A percentile compares a stretch with the other conserved stretches of the same genome.
phyloP scores from a whole-genome alignment of 2,329 filamentous ascomycete genomes.

The Aspergillus sergii region DNA sequence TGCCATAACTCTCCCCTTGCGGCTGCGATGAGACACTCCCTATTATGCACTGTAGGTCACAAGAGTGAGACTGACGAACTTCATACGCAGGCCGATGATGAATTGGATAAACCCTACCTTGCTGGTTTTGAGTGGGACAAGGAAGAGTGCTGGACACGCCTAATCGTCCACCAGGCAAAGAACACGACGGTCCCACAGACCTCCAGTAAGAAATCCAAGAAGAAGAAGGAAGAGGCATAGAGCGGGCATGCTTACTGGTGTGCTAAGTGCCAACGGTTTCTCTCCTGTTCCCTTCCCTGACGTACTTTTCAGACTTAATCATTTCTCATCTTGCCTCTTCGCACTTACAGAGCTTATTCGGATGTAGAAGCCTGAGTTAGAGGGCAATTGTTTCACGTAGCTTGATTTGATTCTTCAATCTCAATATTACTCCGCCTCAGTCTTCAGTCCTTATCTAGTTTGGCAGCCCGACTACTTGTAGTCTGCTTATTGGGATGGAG shows the following conservation, averaged over 20 bases:
- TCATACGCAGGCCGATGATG: conserved; percentile 74
- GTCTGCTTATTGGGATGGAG: not conserved
- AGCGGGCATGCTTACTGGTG: conserved; percentile 3
- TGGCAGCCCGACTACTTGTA: not conserved
- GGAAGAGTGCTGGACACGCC: conserved; percentile 83
- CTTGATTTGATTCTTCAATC: conserved; percentile 14
- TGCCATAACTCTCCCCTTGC: not conserved
- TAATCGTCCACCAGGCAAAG: conserved; percentile 84
- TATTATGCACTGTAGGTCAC: not conserved
- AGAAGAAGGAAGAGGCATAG: conserved; percentile 50
- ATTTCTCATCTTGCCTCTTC: conserved; percentile 20
- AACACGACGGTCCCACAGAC: conserved; percentile 57
- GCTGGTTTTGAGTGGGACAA: conserved; percentile 96
- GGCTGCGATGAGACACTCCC: not conserved
- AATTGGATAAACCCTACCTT: conserved; percentile 83
- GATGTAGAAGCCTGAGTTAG: conserved; percentile 31
- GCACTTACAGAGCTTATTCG: conserved; percentile 14
- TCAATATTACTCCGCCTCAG: conserved; percentile 14
- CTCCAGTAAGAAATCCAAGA: conserved; percentile 65
- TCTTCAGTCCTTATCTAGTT: conserved; percentile 7
- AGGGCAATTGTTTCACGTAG: conserved; percentile 21
- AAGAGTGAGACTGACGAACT: not conserved
- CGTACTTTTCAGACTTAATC: not conserved
- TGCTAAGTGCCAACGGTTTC: conserved; percentile 1
- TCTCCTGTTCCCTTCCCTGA: conserved; percentile 1